These are phyloP conservation scores for Tetrahymena elliotti DNA, from an alignment of 73 alveolate genomes.

Conservation along the genomic window DNA sequence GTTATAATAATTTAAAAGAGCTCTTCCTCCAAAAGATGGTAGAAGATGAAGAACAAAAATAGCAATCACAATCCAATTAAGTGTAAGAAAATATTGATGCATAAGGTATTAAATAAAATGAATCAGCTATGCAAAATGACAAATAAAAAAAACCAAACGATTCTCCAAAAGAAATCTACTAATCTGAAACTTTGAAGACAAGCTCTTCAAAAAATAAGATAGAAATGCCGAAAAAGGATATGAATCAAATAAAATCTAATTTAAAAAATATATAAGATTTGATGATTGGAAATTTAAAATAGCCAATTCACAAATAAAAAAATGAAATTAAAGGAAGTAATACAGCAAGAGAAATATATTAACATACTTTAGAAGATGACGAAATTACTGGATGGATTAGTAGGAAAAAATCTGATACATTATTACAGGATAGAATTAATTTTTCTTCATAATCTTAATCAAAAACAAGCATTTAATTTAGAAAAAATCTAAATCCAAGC, in stretches of 20 bases:
- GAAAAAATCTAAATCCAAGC: background rate
- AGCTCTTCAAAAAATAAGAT: too few species aligned
- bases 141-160: background rate
- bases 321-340: background rate
- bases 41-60: background rate
- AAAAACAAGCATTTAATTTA: too few species aligned
- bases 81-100: background rate
- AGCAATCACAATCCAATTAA: background rate
- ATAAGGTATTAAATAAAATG: too few species aligned
- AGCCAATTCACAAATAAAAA: background rate
- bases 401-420: background rate
- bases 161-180: background rate
- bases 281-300: background rate
- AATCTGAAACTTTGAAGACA: background rate
- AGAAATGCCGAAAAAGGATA: background rate
- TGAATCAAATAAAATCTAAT: background rate
- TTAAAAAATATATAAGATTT: background rate
- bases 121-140: background rate
- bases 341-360: background rate
- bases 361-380: background rate
- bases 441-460: background rate
- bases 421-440: background rate
- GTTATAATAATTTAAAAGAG: background rate
- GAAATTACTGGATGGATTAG: background rate
- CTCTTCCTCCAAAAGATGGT: too few species aligned